Conservation (phyloP, 345 rosid species). For the Cardiospermum halicacabum region DNA sequence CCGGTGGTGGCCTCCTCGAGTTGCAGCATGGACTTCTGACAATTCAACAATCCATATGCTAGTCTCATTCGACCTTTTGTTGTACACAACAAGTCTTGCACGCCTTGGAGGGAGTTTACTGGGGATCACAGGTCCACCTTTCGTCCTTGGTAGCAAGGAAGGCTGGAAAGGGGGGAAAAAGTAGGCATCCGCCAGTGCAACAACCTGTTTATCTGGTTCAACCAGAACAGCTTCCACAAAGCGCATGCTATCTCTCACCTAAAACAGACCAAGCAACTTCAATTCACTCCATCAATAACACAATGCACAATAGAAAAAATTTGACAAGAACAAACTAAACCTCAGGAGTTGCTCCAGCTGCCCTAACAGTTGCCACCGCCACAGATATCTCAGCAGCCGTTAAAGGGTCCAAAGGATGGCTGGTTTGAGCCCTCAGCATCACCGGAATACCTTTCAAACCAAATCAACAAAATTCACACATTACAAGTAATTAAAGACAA, state of each 20-base stretch:
- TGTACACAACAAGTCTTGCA: conserved; percentile 72
- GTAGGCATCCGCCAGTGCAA: conserved; percentile 77
- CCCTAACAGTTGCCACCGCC: conserved; percentile 74
- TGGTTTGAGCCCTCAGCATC: conserved; percentile 56
- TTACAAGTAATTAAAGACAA: neutral
- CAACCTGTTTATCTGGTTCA: conserved; percentile 68
- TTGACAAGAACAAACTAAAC: conserved; percentile 16
- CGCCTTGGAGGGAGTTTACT: conserved; percentile 67
- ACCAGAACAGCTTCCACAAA: conserved; percentile 61
- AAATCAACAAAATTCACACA: conserved; percentile 14
- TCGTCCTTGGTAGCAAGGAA: conserved; percentile 63
- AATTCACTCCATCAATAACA: neutral
- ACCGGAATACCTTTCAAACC: conserved; percentile 35
- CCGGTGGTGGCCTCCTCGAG: conserved; percentile 77
- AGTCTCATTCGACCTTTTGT: conserved; percentile 65
- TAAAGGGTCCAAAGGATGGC: conserved; percentile 78
- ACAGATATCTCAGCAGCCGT: conserved; percentile 76
- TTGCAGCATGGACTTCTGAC: conserved; percentile 68
- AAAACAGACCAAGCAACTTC: neutral
- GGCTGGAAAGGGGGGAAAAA: conserved; percentile 89
- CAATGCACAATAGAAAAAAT: neutral
- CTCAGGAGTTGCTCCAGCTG: conserved; percentile 83
- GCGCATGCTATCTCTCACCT: conserved; percentile 83
- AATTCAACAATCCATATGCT: conserved; percentile 70
- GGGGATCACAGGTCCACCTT: conserved; percentile 65